Evolutionary conservation across 495 filamentous ascomycete species (phyloP).

Genomic region (Penicillium steckii): DNA sequence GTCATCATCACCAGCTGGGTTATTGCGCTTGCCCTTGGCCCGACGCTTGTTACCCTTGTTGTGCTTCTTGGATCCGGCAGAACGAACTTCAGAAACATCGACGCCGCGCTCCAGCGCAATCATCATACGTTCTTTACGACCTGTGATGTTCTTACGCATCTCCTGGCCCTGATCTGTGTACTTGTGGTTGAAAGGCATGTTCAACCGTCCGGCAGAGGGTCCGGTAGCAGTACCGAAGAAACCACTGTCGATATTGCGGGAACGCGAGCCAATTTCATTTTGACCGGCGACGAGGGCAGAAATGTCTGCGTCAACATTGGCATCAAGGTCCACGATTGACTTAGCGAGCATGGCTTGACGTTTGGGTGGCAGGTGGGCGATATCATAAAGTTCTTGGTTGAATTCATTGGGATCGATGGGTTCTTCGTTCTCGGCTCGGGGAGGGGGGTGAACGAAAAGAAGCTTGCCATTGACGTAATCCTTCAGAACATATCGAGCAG

Average conservation of each 20-base stretch:
- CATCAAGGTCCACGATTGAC: slow-evolving; percentile 32
- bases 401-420: slow-evolving; percentile 70
- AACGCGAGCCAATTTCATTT: slow-evolving; percentile 60
- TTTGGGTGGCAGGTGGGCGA: slow-evolving; percentile 70
- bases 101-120: slow-evolving; percentile 81
- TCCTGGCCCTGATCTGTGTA: slow-evolving; percentile 76
- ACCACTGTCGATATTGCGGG: slow-evolving; percentile 71
- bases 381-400: slow-evolving; percentile 86
- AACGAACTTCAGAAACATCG: slow-evolving; percentile 76
- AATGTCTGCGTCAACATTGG: slow-evolving; percentile 40
- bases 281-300: slow-evolving; percentile 14
- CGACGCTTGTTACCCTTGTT: slow-evolving; percentile 82
- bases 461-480: slow-evolving; percentile 98
- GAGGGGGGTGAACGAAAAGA: slow-evolving; percentile 87
- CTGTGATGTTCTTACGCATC: slow-evolving; percentile 68
- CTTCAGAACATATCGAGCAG: slow-evolving; percentile 87
- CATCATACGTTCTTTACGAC: slow-evolving; percentile 82
- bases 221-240: slow-evolving; percentile 75
- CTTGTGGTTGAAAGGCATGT: slow-evolving; percentile 79
- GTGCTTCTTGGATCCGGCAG: slow-evolving; percentile 82
- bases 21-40: slow-evolving; percentile 52
- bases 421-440: slow-evolving; percentile 47
- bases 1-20: slow-evolving; percentile 36
- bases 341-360: slow-evolving; percentile 58
- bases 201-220: slow-evolving; percentile 61